These are phyloP conservation scores for Geum urbanum DNA, from an alignment of 306 rosid genomes.

Conservation along the genomic window DNA sequence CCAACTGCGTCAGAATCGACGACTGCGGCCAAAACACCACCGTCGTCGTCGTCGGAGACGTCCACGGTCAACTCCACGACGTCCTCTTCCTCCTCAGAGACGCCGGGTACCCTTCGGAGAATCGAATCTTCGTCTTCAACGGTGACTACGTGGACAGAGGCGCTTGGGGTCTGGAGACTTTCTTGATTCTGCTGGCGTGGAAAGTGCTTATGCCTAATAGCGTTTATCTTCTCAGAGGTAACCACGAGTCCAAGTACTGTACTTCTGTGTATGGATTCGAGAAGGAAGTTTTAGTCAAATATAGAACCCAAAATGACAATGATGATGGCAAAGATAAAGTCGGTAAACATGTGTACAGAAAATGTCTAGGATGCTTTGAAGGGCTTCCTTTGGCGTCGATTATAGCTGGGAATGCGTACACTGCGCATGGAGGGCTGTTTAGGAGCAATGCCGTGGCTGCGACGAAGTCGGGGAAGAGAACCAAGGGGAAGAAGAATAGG, in stretches of 20 bases:
- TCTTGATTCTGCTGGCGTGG: constrained; percentile 69
- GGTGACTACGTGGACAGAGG: constrained; percentile 93
- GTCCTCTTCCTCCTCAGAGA: constrained; percentile 54
- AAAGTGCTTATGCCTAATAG: constrained; percentile 64
- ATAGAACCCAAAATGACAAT: constrained; percentile 36
- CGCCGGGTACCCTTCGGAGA: constrained; percentile 61
- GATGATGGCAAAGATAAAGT: constrained; percentile 14
- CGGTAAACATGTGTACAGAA: constrained; percentile 80
- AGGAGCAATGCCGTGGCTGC: constrained; percentile 46
- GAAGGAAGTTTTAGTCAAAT: constrained; percentile 73
- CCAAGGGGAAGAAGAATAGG: constrained; percentile 72
- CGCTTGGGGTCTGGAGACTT: constrained; percentile 90
- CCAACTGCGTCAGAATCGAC: constrained; percentile 57
- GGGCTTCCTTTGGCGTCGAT: constrained; percentile 84
- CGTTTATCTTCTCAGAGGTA: constrained; percentile 69
- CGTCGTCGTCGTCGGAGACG: constrained; percentile 61
- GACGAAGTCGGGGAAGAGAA: constrained; percentile 48
- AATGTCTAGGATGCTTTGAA: constrained; percentile 90
- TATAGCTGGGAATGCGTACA: constrained; percentile 66
- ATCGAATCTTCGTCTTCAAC: constrained; percentile 64
- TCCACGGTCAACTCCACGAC: constrained; percentile 81
- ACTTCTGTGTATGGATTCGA: constrained; percentile 91
- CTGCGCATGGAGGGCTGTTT: constrained; percentile 91
- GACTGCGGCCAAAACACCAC: constrained; percentile 30
- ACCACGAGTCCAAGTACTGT: constrained; percentile 86